These are phyloP conservation scores for Oxytropis ochrocephala DNA, from an alignment of 306 rosid genomes.

Conservation along the genomic window DNA sequence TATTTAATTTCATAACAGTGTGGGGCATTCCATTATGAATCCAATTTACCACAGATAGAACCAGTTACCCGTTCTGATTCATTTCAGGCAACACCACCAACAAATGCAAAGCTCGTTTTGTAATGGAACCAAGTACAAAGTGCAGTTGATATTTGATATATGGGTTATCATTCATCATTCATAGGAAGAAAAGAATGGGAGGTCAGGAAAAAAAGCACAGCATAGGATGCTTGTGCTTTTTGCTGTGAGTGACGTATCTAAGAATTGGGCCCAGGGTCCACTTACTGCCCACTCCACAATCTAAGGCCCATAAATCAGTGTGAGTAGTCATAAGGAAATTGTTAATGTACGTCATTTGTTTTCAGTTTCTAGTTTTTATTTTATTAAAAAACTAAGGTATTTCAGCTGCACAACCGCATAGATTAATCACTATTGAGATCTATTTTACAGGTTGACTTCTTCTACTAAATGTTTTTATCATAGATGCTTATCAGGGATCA, in stretches of 20 bases:
- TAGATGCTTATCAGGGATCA: no score
- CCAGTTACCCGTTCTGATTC: not conserved
- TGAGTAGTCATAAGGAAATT: not conserved
- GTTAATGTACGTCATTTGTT: no score
- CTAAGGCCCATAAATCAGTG: constrained; percentile 18
- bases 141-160: not conserved
- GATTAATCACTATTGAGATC: no score
- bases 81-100: not conserved
- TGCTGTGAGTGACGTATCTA: constrained; percentile 21
- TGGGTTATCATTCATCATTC: not conserved
- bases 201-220: constrained; percentile 8
- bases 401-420: no score
- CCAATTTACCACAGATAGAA: not conserved
- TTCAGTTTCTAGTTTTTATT: no score
- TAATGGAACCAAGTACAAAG: not conserved
- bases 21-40: not conserved
- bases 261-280: constrained; percentile 28
- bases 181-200: not conserved
- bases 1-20: not conserved
- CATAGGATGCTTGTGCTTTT: constrained; percentile 43
- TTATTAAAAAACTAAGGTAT: no score
- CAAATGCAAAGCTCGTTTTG: not conserved
- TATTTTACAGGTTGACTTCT: no score
- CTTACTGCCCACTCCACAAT: constrained; percentile 16
- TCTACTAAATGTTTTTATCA: no score